Evolutionary conservation across 129 eudicot genomes (phyloP).

Genomic region (Flaveria brownii): DNA sequence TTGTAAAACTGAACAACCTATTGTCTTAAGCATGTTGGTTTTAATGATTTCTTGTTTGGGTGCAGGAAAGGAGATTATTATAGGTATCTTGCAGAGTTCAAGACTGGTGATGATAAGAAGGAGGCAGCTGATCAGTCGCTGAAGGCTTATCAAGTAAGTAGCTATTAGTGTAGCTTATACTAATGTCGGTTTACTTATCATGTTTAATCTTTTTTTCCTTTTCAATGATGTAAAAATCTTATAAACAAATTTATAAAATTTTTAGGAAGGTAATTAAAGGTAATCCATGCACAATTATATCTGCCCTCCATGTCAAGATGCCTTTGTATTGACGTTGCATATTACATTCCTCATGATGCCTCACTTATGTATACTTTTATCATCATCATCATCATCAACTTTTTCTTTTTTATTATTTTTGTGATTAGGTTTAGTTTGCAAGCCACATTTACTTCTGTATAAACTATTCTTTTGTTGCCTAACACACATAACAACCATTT

Average conservation of each 20-base stretch:
- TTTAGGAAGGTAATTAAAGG: background rate
- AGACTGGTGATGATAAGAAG: constrained; percentile 49
- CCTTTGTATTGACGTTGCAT: background rate
- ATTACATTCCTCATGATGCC: background rate
- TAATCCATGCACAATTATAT: background rate
- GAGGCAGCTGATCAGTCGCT: constrained; percentile 62
- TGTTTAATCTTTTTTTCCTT: background rate
- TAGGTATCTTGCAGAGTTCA: constrained; percentile 61
- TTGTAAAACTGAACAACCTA: constrained; percentile 1
- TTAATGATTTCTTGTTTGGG: constrained; percentile 13
- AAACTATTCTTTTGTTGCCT: background rate
- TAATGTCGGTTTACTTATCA: background rate
- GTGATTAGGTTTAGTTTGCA: background rate
- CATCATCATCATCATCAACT: background rate
- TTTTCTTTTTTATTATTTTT: background rate
- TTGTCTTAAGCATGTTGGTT: background rate
- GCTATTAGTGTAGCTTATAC: constrained; percentile 10
- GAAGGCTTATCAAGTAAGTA: constrained; percentile 57
- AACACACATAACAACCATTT: background rate
- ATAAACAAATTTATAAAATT: too few species aligned
- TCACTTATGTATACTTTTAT: background rate
- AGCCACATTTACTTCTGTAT: background rate
- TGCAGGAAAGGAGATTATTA: constrained; percentile 65
- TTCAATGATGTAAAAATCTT: background rate
- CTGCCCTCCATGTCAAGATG: background rate